Percentiles rank a stretch among this genome's conserved stretches.
These are phyloP conservation scores for Suillus plorans DNA, from an alignment of 768 basidiomycete species.

Conservation along the genomic window DNA sequence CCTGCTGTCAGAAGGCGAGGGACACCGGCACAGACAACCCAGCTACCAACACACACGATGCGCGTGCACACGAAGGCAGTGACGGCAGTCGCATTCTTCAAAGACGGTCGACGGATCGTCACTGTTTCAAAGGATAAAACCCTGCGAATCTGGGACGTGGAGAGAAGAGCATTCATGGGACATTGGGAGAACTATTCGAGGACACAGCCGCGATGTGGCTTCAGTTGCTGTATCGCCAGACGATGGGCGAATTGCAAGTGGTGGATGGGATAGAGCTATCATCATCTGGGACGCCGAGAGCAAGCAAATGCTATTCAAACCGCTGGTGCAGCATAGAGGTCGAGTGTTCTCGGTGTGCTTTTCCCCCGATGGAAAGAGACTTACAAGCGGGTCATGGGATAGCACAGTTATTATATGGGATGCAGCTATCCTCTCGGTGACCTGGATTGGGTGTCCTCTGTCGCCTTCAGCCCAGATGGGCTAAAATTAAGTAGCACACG, in stretches of 20 bases:
- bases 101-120: conserved; percentile 23
- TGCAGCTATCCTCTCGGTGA: neutral
- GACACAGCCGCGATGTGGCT: conserved; percentile 22
- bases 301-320: conserved; percentile 21
- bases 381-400: conserved; percentile 1
- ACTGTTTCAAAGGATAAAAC: conserved; percentile 24
- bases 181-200: conserved; percentile 12
- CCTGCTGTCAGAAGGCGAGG: neutral
- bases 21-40: neutral
- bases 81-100: conserved; percentile 26
- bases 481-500: neutral
- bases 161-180: conserved; percentile 16
- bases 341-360: conserved; percentile 20
- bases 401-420: neutral
- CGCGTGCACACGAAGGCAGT: neutral
- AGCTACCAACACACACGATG: neutral
- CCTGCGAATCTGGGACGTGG: conserved; percentile 28
- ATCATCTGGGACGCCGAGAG: conserved; percentile 27
- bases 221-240: conserved; percentile 28
- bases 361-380: conserved; percentile 1
- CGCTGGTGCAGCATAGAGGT: conserved; percentile 25
- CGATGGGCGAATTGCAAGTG: conserved; percentile 28
- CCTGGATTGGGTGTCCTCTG: neutral
- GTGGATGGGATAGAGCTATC: conserved; percentile 23
- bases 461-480: neutral